phyloP scores from a whole-genome alignment of 2,329 filamentous ascomycete species.

The Neonectria sp. region DNA sequence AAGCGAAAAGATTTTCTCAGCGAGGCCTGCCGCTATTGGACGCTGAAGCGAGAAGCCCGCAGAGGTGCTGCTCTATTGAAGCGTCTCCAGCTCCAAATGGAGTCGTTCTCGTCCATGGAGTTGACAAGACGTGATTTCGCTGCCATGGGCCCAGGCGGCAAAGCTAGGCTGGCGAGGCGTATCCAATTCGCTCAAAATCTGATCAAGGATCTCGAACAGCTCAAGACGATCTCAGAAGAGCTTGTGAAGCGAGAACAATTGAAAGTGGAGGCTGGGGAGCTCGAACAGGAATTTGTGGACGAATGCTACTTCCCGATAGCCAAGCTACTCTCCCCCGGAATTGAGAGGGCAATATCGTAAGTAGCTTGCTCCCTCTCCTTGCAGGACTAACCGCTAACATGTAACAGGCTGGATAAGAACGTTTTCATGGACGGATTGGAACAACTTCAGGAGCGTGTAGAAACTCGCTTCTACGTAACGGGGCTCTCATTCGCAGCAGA shows the following conservation, averaged over 20 bases:
- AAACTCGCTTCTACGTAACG: constrained; percentile 71
- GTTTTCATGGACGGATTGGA: constrained; percentile 69
- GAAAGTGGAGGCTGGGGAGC: constrained; percentile 83
- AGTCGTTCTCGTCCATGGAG: constrained; percentile 98
- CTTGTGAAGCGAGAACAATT: constrained; percentile 82
- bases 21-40: constrained; percentile 98
- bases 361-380: constrained; percentile 54
- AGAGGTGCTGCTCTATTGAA: constrained; percentile 93
- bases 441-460: constrained; percentile 66
- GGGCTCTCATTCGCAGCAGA: constrained; percentile 71
- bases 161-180: constrained; percentile 81
- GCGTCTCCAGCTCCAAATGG: constrained; percentile 92
- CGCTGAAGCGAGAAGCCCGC: constrained; percentile 92
- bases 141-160: constrained; percentile 91
- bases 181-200: constrained; percentile 90
- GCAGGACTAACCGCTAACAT: constrained; percentile 55
- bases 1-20: constrained; percentile 94
- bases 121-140: constrained; percentile 95
- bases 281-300: constrained; percentile 86
- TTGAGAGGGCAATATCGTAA: constrained; percentile 87
- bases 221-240: constrained; percentile 78
- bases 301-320: constrained; percentile 92
- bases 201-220: constrained; percentile 81
- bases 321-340: constrained; percentile 80
- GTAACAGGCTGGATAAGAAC: constrained; percentile 73